Percentiles rank a stretch among this genome's conserved stretches.
phyloP scores from a whole-genome alignment of 768 basidiomycete genomes.

The Gymnopilus dilepis region DNA sequence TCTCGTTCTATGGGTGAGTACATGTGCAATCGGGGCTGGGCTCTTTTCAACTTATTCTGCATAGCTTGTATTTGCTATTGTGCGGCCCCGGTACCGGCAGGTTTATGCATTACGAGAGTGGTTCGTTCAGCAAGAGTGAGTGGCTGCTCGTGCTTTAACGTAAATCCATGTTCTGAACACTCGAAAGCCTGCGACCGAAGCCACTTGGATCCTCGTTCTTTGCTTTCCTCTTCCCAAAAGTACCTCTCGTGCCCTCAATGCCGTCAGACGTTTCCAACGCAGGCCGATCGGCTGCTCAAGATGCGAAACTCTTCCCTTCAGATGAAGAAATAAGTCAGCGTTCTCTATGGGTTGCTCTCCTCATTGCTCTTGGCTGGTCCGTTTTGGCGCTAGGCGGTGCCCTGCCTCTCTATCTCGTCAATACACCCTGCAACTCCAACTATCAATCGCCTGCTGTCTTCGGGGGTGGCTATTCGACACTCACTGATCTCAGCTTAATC shows the following conservation, averaged over 20 bases:
- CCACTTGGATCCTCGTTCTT: constrained; percentile 61
- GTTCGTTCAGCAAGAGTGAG: constrained; percentile 76
- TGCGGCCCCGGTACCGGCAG: constrained; percentile 74
- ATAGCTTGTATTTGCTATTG: constrained; percentile 68
- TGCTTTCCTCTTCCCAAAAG: constrained; percentile 73
- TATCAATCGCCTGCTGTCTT: constrained; percentile 48
- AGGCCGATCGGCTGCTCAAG: constrained; percentile 51
- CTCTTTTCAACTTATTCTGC: constrained; percentile 18
- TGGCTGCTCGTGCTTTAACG: constrained; percentile 14
- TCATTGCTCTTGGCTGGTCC: constrained; percentile 70
- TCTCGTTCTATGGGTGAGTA: constrained; percentile 70
- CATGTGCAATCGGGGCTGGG: constrained; percentile 2
- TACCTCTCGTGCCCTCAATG: constrained; percentile 65
- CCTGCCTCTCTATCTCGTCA: constrained; percentile 74
- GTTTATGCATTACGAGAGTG: constrained; percentile 76
- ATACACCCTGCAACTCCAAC: constrained; percentile 69
- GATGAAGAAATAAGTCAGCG: constrained; percentile 78
- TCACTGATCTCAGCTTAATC: constrained; percentile 79
- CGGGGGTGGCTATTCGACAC: constrained; percentile 65
- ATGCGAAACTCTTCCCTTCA: constrained; percentile 69
- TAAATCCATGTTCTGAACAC: not conserved
- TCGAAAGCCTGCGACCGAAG: constrained; percentile 62
- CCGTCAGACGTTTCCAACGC: constrained; percentile 62
- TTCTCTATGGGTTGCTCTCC: constrained; percentile 67
- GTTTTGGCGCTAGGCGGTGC: constrained; percentile 72